phyloP scores from a whole-genome alignment of 495 filamentous ascomycete species.

The Penicillium argentinense region DNA sequence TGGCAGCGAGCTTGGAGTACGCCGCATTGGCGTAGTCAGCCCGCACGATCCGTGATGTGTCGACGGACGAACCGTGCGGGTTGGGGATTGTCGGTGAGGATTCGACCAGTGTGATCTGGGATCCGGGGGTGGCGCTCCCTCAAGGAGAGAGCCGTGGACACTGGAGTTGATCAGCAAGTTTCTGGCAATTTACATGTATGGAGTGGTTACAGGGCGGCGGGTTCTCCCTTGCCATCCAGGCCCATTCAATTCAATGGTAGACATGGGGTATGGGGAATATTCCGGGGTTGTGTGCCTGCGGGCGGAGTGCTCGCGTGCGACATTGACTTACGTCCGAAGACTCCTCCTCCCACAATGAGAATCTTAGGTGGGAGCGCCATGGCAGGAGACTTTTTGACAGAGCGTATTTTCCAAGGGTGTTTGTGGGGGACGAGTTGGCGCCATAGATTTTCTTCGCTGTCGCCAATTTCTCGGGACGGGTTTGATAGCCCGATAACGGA shows the following conservation, averaged over 20 bases:
- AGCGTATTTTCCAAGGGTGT: background rate
- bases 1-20: slow-evolving; percentile 67
- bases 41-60: slow-evolving; percentile 76
- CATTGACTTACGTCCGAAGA: slow-evolving; percentile 62
- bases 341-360: slow-evolving; percentile 74
- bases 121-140: slow-evolving; percentile 54
- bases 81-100: slow-evolving; percentile 65
- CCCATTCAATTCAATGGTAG: too few species aligned
- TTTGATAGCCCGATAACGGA: slow-evolving; percentile 21
- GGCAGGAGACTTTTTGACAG: slow-evolving; percentile 1
- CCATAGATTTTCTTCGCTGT: background rate
- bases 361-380: slow-evolving; percentile 54
- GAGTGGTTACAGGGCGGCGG: too few species aligned
- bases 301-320: background rate
- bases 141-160: slow-evolving; percentile 67
- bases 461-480: background rate
- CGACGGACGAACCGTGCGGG: slow-evolving; percentile 69
- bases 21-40: slow-evolving; percentile 75
- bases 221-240: too few species aligned
- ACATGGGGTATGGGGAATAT: background rate
- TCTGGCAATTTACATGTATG: too few species aligned
- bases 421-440: background rate
- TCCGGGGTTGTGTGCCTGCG: slow-evolving; percentile 4
- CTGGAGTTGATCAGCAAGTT: slow-evolving; percentile 19
- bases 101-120: slow-evolving; percentile 68